Evolutionary conservation across 2,329 filamentous ascomycete genomes (phyloP).

Genomic region (Onygena corvina): DNA sequence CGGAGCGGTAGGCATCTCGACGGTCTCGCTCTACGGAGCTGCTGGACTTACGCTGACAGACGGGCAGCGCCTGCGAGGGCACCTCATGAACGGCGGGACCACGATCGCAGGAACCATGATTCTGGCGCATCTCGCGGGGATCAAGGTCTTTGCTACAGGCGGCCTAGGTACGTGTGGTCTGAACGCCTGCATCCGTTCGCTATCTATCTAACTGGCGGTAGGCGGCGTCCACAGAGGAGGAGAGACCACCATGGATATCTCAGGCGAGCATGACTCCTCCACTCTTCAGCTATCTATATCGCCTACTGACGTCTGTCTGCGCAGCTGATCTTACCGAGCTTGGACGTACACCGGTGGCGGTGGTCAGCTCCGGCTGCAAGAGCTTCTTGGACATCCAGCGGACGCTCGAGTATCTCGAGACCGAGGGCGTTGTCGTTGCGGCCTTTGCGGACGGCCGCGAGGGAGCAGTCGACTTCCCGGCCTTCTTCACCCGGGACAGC

Average conservation of each 20-base stretch:
- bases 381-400: conserved; percentile 86
- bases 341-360: conserved; percentile 74
- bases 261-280: conserved; percentile 30
- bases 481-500: conserved; percentile 85
- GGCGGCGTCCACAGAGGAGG: conserved; percentile 84
- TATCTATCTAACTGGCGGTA: conserved; percentile 15
- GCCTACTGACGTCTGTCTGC: background rate
- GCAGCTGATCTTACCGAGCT: conserved; percentile 82
- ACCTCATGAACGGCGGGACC: conserved; percentile 70
- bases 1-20: conserved; percentile 49
- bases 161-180: conserved; percentile 49
- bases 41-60: conserved; percentile 8
- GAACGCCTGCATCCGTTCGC: background rate
- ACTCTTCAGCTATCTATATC: background rate
- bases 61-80: conserved; percentile 49
- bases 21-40: background rate
- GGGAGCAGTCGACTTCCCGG: conserved; percentile 70
- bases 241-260: conserved; percentile 80
- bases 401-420: conserved; percentile 70
- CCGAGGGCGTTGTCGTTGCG: conserved; percentile 61
- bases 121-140: conserved; percentile 72
- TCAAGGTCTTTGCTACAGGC: conserved; percentile 86
- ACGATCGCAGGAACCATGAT: conserved; percentile 91
- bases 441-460: conserved; percentile 77
- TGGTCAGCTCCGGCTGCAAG: conserved; percentile 85